Evolutionary conservation across 1,284 basidiomycete genomes (phyloP).

Genomic region (Cryptococcus sp.): DNA sequence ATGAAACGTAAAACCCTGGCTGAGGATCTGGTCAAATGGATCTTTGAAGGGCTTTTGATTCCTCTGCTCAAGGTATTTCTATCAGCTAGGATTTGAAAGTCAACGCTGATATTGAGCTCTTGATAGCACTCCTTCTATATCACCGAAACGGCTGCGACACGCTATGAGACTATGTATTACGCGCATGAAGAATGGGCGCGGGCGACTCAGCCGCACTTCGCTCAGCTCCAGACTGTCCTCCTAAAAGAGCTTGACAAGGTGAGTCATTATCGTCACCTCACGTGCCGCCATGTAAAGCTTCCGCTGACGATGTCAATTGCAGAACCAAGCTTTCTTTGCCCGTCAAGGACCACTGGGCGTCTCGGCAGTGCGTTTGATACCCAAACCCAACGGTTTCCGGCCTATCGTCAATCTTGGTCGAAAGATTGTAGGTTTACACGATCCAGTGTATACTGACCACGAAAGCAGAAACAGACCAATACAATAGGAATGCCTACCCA

Average conservation of each 20-base stretch:
- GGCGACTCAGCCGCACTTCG: slow-evolving; percentile 77
- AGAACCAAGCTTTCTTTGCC: slow-evolving; percentile 25
- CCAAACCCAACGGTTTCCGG: slow-evolving; percentile 89
- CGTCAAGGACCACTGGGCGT: slow-evolving; percentile 33
- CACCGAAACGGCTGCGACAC: slow-evolving; percentile 85
- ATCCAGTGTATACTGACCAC: neutral
- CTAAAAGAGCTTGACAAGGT: slow-evolving; percentile 47
- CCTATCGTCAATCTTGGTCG: slow-evolving; percentile 90
- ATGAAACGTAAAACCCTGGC: slow-evolving; percentile 74
- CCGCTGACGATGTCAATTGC: slow-evolving; percentile 1
- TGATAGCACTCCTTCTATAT: slow-evolving; percentile 86
- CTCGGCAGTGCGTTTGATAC: slow-evolving; percentile 77
- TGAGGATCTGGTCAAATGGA: slow-evolving; percentile 87
- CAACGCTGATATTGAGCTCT: slow-evolving; percentile 2
- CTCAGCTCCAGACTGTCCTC: slow-evolving; percentile 59
- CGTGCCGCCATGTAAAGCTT: neutral
- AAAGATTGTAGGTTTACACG: slow-evolving; percentile 54
- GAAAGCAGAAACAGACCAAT: slow-evolving; percentile 11
- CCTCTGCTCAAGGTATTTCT: slow-evolving; percentile 71
- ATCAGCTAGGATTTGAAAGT: neutral
- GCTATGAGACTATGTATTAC: slow-evolving; percentile 88
- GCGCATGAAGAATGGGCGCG: slow-evolving; percentile 91
- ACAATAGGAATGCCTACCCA: slow-evolving; percentile 16
- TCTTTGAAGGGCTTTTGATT: slow-evolving; percentile 82
- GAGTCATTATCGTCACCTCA: slow-evolving; percentile 12